Evolutionary conservation across 2,329 filamentous ascomycete species (phyloP), one percentile per base, ranked within the genome.

Genomic region (Curvularia sp.): DNA sequence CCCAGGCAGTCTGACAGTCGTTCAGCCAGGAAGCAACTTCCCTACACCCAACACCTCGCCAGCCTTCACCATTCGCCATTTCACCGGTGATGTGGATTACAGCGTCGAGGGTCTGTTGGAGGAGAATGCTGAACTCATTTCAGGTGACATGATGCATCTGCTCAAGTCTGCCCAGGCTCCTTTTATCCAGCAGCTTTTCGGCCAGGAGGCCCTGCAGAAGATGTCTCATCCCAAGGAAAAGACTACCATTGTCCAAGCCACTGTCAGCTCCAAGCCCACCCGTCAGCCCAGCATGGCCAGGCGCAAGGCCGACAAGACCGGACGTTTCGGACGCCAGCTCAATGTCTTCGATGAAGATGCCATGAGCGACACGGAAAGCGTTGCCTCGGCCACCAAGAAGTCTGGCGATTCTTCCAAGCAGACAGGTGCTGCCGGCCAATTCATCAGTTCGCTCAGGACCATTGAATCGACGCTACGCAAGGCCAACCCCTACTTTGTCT

Each of bases 1-100:
- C 2, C 91, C 96, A 4, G 87, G 89, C 53, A 88, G 88, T 47
- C 82, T 91, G 1, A 93, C 88, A 0, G 86, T 91, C 28, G 88
- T 89, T 63, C 83, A 96, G 26, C 92, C 92, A 5, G 93, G 93
- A 51, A 95, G 91, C 80, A 97, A 97, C 76, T 97, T 97, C 77
- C 82, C 89, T 49, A 94, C 93, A 0, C 89, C 92, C 61, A 96
- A 96, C 77, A 84, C 86, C 0, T 84, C 90, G 0, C 89, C 92
- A 5, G 86, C 86, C 9, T 99, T 99, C 79, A 93, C 93, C 0
- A 88, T 99, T 56, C 93, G 91, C 77, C 95, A 99, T 77, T 99
- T 96, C 77, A 94, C 94, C 39, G 95, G 95, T 50, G 95, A 98
- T 75, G 92, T 99, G 5, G 95, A 99, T 61, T 99, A 99, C 73